Conservation (phyloP, 2,329 filamentous ascomycete species). For the Trichocomaceae sp. region DNA sequence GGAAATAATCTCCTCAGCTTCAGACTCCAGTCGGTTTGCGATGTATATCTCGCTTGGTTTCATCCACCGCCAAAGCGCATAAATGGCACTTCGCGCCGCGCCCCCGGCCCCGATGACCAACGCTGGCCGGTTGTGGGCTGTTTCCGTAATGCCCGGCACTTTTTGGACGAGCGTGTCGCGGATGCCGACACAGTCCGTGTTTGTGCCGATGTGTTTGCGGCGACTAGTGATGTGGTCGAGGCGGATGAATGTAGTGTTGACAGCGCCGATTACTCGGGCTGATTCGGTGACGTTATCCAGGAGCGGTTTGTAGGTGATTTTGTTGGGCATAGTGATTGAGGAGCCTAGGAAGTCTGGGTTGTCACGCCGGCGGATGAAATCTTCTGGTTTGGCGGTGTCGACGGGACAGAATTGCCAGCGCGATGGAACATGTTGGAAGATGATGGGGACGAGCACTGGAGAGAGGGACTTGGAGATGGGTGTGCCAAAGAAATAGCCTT, state of each 20-base stretch:
- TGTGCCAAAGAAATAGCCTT: conserved; percentile 13
- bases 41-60: conserved; percentile 64
- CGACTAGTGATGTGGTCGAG: conserved; percentile 35
- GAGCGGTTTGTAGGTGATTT: conserved; percentile 66
- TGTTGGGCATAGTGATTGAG: conserved; percentile 78
- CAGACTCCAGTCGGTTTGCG: conserved; percentile 63
- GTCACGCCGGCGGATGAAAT: conserved; percentile 22
- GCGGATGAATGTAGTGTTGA: conserved; percentile 70
- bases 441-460: conserved; percentile 13
- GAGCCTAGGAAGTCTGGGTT: conserved; percentile 50
- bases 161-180: conserved; percentile 63
- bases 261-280: conserved; percentile 65
- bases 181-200: conserved; percentile 75
- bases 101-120: conserved; percentile 73
- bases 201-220: conserved; percentile 61
- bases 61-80: conserved; percentile 65
- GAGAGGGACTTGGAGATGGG: conserved; percentile 15
- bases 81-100: conserved; percentile 70
- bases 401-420: conserved; percentile 18
- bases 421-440: background rate
- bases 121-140: conserved; percentile 51
- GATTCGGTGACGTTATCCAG: conserved; percentile 69
- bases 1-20: conserved; percentile 60
- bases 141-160: conserved; percentile 22
- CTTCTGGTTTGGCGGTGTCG: conserved; percentile 24